These are phyloP conservation scores for Microsporum ferrugineum DNA, from an alignment of 2,329 filamentous ascomycete species.

Conservation along the genomic window DNA sequence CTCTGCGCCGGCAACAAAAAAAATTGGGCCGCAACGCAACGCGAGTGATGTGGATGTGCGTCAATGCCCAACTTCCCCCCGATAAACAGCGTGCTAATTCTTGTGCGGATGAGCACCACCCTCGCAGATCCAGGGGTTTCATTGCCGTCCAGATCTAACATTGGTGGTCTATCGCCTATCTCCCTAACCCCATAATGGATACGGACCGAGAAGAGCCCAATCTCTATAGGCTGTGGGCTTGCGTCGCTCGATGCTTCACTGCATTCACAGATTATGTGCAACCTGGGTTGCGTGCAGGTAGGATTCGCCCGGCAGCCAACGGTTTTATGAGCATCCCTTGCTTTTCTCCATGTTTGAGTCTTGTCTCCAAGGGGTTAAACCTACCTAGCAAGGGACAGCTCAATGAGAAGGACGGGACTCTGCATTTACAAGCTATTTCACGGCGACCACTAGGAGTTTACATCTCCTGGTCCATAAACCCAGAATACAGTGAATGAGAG, in stretches of 20 bases:
- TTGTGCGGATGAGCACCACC: not conserved
- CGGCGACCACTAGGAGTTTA: slow-evolving; percentile 1
- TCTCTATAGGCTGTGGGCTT: not conserved
- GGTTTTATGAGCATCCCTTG: not conserved
- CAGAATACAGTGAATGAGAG: not conserved
- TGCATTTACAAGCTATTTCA: slow-evolving; percentile 1
- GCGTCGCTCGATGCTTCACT: slow-evolving; percentile 1
- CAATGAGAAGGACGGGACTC: not conserved
- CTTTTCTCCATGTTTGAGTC: not conserved
- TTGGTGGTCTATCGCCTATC: not conserved
- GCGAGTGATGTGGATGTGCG: slow-evolving; percentile 3
- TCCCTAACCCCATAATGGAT: not conserved
- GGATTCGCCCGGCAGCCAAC: not conserved
- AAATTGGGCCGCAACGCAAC: slow-evolving; percentile 6
- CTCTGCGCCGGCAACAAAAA: not conserved
- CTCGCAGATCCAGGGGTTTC: slow-evolving; percentile 2
- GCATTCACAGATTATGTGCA: not conserved
- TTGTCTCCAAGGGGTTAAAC: not conserved
- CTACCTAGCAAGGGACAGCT: not conserved
- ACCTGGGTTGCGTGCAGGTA: slow-evolving; percentile 1
- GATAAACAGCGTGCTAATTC: not conserved
- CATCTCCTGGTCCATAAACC: not conserved
- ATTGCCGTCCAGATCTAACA: not conserved
- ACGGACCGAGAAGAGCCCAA: not conserved
- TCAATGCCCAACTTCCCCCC: slow-evolving; percentile 5